Conservation (phyloP, 73 alveolate genomes). For the Effrenium voratum region DNA sequence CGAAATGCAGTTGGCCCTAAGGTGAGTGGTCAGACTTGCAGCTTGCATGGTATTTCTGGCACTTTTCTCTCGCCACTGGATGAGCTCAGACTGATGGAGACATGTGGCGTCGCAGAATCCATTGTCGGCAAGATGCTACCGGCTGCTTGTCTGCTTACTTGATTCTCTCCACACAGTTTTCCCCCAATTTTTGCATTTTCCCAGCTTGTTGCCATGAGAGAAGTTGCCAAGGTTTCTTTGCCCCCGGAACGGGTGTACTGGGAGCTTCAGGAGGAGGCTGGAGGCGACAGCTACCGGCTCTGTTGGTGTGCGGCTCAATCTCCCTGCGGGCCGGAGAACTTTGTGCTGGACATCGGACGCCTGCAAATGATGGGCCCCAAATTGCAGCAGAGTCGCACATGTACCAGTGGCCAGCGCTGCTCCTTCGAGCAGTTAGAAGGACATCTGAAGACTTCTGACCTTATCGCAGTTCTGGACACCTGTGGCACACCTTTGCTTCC, state of each 20-base stretch:
- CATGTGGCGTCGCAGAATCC: background rate
- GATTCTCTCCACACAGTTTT: background rate
- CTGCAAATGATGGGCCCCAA: background rate
- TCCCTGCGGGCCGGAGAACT: background rate
- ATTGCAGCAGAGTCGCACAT: background rate
- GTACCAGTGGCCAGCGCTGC: background rate
- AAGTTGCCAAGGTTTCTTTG: background rate
- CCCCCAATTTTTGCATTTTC: background rate
- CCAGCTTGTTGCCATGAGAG: background rate
- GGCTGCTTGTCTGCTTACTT: background rate
- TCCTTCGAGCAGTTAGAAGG: background rate
- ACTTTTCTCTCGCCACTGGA: background rate
- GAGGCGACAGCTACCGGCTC: constrained; percentile 7
- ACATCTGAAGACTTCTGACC: background rate
- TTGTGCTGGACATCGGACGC: background rate
- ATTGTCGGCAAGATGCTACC: background rate
- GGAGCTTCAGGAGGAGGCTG: background rate
- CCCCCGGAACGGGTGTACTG: background rate
- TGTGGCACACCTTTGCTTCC: background rate
- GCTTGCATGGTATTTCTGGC: background rate
- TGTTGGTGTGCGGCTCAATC: constrained; percentile 20
- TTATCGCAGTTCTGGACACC: background rate
- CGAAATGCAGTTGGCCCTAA: no score
- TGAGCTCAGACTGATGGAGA: background rate
- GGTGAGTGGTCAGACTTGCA: constrained; percentile 1